Base-by-base conservation (phyloP, 2,329 filamentous ascomycete genomes). In the Macrophomina tecta region DNA sequence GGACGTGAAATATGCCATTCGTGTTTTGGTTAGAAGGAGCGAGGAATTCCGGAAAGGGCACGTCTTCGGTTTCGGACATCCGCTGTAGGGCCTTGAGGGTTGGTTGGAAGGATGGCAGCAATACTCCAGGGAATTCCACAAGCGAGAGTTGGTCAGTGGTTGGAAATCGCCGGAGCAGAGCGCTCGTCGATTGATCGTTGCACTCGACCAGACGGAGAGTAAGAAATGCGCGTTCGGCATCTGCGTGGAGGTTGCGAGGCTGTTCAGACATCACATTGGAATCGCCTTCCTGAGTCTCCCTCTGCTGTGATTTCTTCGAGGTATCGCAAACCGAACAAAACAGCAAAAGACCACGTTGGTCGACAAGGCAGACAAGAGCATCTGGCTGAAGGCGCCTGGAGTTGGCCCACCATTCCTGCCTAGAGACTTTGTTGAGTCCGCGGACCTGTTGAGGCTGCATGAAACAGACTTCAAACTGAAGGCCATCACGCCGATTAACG, bases 321-420 rank as follows among this genome's bases (percentile, higher is more conserved):
- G n/a, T n/a, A n/a, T n/a, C n/a, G n/a, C n/a, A n/a, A 1, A 77
- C 71, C 4, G 67, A 73, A 9, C 76, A 69, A 64, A 77, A 78
- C 2, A 73, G 73, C 36, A 74, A 66, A 6, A 73, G 69, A 0
- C 46, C 64, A 69, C 38, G 52, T 63, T 71, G 28, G 75, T 72
- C 42, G 72, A 74, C 0, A 73, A 77, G 5, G 12, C 56, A 66
- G 1, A 78, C 69, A 1, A 78, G 68, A 23, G 71, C 67, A 1
- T 74, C 75, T 16, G 70, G 65, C 7, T 69, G 67, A 0, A 78
- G 61, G 18, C 73, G 69, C 14, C 67, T 72, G 0, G 72, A 74
- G 0, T 76, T 74, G n/a, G 73, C 69, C 76, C 74, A 77, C 75
- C 73, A 78, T 34, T 62, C 68, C 1, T 28, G 61, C n/a, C 69